phyloP scores from a whole-genome alignment of 495 filamentous ascomycete species.

The Penicillium flavigenum region DNA sequence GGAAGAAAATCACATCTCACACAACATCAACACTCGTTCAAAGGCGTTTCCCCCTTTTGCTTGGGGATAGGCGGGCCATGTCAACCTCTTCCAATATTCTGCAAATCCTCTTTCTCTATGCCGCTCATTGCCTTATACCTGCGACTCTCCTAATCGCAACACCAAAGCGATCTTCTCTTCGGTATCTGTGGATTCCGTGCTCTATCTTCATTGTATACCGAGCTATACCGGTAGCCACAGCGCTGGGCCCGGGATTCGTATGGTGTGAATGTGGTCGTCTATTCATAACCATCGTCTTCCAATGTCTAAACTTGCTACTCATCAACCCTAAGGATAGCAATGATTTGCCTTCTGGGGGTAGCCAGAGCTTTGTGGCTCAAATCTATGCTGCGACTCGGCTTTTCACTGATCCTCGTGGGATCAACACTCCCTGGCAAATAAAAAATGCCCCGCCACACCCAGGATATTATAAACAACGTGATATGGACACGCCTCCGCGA shows the following conservation, averaged over 20 bases:
- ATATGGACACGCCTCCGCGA: slow-evolving; percentile 11
- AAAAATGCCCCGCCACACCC: slow-evolving; percentile 26
- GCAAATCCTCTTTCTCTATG: slow-evolving; percentile 14
- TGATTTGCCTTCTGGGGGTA: slow-evolving; percentile 9
- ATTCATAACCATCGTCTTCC: slow-evolving; percentile 20
- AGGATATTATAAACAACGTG: slow-evolving; percentile 16
- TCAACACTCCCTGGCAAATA: slow-evolving; percentile 25
- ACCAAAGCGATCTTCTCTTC: slow-evolving; percentile 18
- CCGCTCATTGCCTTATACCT: slow-evolving; percentile 15
- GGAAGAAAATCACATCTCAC: background rate
- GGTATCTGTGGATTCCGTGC: slow-evolving; percentile 21
- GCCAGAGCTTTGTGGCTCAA: background rate
- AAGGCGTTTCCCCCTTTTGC: background rate
- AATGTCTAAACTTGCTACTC: slow-evolving; percentile 20
- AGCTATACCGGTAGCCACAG: slow-evolving; percentile 14
- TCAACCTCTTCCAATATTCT: slow-evolving; percentile 12
- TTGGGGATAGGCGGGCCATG: background rate
- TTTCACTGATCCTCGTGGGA: slow-evolving; percentile 21
- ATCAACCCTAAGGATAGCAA: slow-evolving; percentile 19
- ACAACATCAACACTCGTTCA: background rate
- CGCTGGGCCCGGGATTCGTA: slow-evolving; percentile 19
- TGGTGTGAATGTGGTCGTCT: slow-evolving; percentile 26
- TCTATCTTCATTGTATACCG: slow-evolving; percentile 12
- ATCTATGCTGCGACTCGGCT: slow-evolving; percentile 14
- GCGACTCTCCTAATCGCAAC: slow-evolving; percentile 17